A percentile compares a stretch with the other conserved stretches of the same genome.
These are phyloP conservation scores for Piper betle DNA, from an alignment of 164 flowering plant species.

Conservation along the genomic window DNA sequence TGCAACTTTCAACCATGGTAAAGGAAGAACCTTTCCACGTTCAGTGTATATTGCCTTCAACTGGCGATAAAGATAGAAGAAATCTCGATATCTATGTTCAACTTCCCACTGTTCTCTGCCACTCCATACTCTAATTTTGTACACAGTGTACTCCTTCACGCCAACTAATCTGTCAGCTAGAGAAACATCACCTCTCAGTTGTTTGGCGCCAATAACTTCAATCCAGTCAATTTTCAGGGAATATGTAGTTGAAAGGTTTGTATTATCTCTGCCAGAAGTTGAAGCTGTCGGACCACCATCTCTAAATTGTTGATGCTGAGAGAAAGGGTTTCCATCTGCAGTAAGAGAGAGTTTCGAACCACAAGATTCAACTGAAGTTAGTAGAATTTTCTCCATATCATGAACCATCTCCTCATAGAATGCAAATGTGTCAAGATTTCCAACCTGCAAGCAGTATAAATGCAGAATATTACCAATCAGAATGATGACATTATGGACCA, in stretches of 20 bases:
- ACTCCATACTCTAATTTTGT: slow-evolving; percentile 66
- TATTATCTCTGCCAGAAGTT: slow-evolving; percentile 49
- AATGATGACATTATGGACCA: neutral
- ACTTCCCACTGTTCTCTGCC: slow-evolving; percentile 78
- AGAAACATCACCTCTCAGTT: slow-evolving; percentile 79
- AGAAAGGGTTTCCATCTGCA: slow-evolving; percentile 18
- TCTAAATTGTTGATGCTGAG: slow-evolving; percentile 36
- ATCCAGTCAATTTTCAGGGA: slow-evolving; percentile 51
- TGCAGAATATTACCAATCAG: neutral
- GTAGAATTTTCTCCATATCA: slow-evolving; percentile 94
- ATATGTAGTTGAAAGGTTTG: slow-evolving; percentile 14
- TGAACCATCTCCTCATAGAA: slow-evolving; percentile 71
- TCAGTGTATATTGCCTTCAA: slow-evolving; percentile 46
- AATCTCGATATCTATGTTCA: slow-evolving; percentile 90
- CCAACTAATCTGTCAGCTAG: slow-evolving; percentile 89
- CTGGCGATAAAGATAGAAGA: slow-evolving; percentile 57
- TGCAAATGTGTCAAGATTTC: slow-evolving; percentile 25
- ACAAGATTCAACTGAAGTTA: slow-evolving; percentile 49
- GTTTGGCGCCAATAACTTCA: slow-evolving; percentile 85
- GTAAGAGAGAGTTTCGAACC: slow-evolving; percentile 28
- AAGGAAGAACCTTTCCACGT: slow-evolving; percentile 61
- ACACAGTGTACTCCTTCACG: slow-evolving; percentile 83
- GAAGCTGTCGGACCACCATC: slow-evolving; percentile 87
- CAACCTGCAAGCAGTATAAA: slow-evolving; percentile 31
- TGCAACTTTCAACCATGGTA: slow-evolving; percentile 74